phyloP scores from a whole-genome alignment of 108 stramenopile species.

The Cyclotella atomus region DNA sequence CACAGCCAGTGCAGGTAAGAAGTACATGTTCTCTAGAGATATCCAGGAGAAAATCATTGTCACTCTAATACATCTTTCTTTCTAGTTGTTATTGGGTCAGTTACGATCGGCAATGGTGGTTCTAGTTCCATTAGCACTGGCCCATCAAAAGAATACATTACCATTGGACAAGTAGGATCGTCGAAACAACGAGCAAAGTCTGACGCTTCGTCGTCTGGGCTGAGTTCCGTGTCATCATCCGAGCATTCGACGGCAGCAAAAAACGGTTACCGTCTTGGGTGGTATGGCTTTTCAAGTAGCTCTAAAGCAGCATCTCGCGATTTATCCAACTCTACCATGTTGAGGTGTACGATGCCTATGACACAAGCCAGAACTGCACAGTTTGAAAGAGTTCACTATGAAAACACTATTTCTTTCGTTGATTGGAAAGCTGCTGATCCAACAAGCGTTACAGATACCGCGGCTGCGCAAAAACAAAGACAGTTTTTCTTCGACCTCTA shows the following conservation, averaged over 20 bases:
- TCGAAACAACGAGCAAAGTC: neutral
- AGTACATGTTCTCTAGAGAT: neutral
- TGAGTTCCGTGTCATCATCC: slow-evolving; percentile 39
- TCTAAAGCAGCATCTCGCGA: neutral
- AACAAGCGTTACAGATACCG: slow-evolving; percentile 34
- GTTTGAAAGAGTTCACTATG: slow-evolving; percentile 7
- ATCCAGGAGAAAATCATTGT: neutral
- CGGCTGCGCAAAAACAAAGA: slow-evolving; percentile 18
- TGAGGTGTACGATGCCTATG: slow-evolving; percentile 29
- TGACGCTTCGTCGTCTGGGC: slow-evolving; percentile 9
- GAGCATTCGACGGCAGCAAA: slow-evolving; percentile 2
- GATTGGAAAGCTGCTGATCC: slow-evolving; percentile 49
- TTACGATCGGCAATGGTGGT: slow-evolving; percentile 32
- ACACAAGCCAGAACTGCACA: slow-evolving; percentile 4
- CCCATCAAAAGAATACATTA: slow-evolving; percentile 12
- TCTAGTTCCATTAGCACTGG: slow-evolving; percentile 41
- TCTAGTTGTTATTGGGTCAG: slow-evolving; percentile 43
- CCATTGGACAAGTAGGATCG: slow-evolving; percentile 4
- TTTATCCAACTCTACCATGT: neutral
- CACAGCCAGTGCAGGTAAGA: slow-evolving; percentile 17
- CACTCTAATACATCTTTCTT: neutral
- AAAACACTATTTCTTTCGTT: slow-evolving; percentile 22
- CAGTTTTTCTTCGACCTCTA: slow-evolving; percentile 32
- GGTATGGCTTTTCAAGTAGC: neutral
- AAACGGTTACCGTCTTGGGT: too few relatives aligned